Conservation (phyloP, 495 filamentous ascomycete genomes). For the Penicillium mononematosum region DNA sequence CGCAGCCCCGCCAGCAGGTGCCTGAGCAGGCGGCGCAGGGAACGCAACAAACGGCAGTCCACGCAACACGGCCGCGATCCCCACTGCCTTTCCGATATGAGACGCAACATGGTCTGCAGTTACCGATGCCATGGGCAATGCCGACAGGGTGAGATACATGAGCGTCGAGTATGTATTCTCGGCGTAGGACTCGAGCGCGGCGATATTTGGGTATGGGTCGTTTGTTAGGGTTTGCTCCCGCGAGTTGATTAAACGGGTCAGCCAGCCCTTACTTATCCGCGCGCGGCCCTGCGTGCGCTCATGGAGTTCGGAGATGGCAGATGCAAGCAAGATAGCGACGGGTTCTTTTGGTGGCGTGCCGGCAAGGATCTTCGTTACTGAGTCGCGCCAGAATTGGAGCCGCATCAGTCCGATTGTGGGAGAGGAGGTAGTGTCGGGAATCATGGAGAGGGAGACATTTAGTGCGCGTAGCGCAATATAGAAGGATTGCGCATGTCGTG, state of each 20-base stretch:
- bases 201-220: slow-evolving; percentile 71
- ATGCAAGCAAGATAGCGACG: slow-evolving; percentile 77
- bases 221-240: slow-evolving; percentile 83
- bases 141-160: slow-evolving; percentile 82
- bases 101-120: slow-evolving; percentile 90
- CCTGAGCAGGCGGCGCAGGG: slow-evolving; percentile 59
- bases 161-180: slow-evolving; percentile 93
- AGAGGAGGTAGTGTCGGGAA: slow-evolving; percentile 83
- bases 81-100: slow-evolving; percentile 90
- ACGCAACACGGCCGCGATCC: slow-evolving; percentile 78
- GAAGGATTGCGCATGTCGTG: slow-evolving; percentile 64
- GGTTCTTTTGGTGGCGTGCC: slow-evolving; percentile 82
- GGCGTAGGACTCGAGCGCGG: slow-evolving; percentile 78
- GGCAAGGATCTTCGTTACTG: slow-evolving; percentile 69
- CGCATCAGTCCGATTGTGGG: slow-evolving; percentile 80
- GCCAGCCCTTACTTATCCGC: slow-evolving; percentile 74
- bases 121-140: slow-evolving; percentile 71
- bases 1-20: slow-evolving; percentile 40
- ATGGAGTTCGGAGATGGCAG: slow-evolving; percentile 63
- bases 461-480: slow-evolving; percentile 90
- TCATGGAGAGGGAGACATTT: slow-evolving; percentile 84
- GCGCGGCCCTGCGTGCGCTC: slow-evolving; percentile 52
- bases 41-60: slow-evolving; percentile 84
- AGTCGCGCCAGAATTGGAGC: slow-evolving; percentile 92
- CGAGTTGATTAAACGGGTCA: slow-evolving; percentile 71